Evolutionary conservation across 1,139 yeast genomes (phyloP), one percentile per base, ranked within the genome.

Genomic region (Yamadazyma buinensis): DNA sequence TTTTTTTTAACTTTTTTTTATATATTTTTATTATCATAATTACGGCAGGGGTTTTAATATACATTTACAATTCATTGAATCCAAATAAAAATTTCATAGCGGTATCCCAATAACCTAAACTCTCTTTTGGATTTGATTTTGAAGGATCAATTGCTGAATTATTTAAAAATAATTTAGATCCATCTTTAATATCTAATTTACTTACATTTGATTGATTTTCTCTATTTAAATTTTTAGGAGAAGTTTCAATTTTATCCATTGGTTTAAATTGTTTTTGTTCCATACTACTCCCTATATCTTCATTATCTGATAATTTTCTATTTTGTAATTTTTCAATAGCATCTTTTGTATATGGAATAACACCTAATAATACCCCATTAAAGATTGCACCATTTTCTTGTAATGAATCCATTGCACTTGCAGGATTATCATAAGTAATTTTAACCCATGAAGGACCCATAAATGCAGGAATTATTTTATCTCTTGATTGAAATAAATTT

Each of bases 381-480:
- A 82, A 72, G 2, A 83, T 75, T 14, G 72, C 61, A 1, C 95
- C 95, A 51, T 85, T 86, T 48, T 88, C 95, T 44, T 81, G 80
- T 28, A 88, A 62, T 0, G 97, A 97, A 37, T 94, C 80, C 19
- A 79, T 60, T 1, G 97, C 96, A 10, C 90, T 74, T 4, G 80
- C 67, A 4, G 85, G 77, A 41, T 80, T 81, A 40, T 80, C 85
- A 56, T 78, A 92, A 1, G 97, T 88, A 35, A 92, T 57, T 52
- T 87, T 85, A 17, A 88, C 79, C 97, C 97, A 92, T 31, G 87
- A 82, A 29, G 77, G 75, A 1, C 97, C 97, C 10, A 92, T 75
- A 54, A 80, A 84, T 12, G 88, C 80, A 1, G 95, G 95, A 32
- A 60, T 52, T n/a, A 57, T 47, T 26, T 48, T 47, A 7, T 43